Evolutionary conservation across 2,329 filamentous ascomycete genomes (phyloP).

Genomic region (Ilyonectria mors-panacis): DNA sequence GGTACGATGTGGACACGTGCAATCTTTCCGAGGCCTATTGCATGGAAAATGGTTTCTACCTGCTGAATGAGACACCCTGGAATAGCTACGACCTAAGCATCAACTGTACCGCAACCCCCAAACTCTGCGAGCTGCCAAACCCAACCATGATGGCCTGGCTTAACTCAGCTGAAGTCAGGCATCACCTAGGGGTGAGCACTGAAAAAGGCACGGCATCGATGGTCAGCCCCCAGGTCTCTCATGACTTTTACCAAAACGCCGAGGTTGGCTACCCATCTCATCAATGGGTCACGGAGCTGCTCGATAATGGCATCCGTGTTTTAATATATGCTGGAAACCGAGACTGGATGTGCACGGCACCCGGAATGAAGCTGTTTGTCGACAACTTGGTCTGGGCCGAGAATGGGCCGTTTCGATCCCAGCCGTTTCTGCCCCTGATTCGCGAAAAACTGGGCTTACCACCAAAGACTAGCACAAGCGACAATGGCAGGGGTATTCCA

Average conservation of each 20-base stretch:
- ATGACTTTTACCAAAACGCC: neutral
- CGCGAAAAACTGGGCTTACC: no score
- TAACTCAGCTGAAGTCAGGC: neutral
- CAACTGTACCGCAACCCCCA: neutral
- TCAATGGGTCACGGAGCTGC: neutral
- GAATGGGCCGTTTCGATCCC: neutral
- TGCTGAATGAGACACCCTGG: neutral
- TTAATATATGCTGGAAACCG: constrained; percentile 1
- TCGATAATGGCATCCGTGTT: neutral
- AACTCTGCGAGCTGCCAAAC: neutral
- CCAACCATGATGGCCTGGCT: neutral
- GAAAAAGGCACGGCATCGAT: neutral
- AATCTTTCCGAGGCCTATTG: neutral
- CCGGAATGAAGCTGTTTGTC: neutral
- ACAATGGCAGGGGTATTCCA: neutral
- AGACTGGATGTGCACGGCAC: neutral
- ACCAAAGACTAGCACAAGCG: neutral
- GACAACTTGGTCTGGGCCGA: neutral
- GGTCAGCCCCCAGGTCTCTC: neutral
- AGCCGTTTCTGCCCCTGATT: no score
- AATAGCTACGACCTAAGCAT: constrained; percentile 1
- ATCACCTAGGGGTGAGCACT: neutral
- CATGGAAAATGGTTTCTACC: neutral
- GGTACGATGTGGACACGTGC: neutral
- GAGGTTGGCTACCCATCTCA: neutral